phyloP scores from a whole-genome alignment of 2,329 filamentous ascomycete species.

The Botrytis fabae region DNA sequence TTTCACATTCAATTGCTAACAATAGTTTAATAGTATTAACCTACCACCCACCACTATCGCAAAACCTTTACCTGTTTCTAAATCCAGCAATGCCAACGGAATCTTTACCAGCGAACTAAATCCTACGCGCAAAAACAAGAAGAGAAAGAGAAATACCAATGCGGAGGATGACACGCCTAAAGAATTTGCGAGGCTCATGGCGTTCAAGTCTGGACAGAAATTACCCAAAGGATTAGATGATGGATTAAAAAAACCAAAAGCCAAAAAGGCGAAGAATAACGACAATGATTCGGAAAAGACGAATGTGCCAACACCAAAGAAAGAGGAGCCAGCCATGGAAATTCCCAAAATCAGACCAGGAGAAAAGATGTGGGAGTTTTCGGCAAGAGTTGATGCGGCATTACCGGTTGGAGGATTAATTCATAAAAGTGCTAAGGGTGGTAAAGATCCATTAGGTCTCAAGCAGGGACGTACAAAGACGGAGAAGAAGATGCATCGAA shows the following conservation, averaged over 20 bases:
- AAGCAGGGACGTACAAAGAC: conserved; percentile 76
- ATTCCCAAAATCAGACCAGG: conserved; percentile 75
- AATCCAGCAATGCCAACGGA: conserved; percentile 44
- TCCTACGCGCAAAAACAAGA: conserved; percentile 41
- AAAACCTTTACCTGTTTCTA: conserved; percentile 57
- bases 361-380: conserved; percentile 80
- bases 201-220: conserved; percentile 63
- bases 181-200: conserved; percentile 84
- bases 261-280: conserved; percentile 38
- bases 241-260: conserved; percentile 48
- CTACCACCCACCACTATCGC: conserved; percentile 62
- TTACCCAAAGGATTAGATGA: conserved; percentile 69
- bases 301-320: conserved; percentile 27
- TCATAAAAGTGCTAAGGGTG: conserved; percentile 58
- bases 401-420: conserved; percentile 73
- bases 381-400: conserved; percentile 78
- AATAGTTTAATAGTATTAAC: conserved; percentile 36
- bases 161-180: conserved; percentile 72
- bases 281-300: conserved; percentile 26
- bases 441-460: conserved; percentile 63
- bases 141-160: conserved; percentile 51
- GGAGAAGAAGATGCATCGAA: conserved; percentile 78
- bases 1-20: conserved; percentile 21
- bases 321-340: conserved; percentile 38
- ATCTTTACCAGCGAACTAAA: conserved; percentile 41